Evolutionary conservation across 192 early-diverging fungal genomes (phyloP), one percentile per base, ranked within the genome.

Genomic region (Podila verticillata): DNA sequence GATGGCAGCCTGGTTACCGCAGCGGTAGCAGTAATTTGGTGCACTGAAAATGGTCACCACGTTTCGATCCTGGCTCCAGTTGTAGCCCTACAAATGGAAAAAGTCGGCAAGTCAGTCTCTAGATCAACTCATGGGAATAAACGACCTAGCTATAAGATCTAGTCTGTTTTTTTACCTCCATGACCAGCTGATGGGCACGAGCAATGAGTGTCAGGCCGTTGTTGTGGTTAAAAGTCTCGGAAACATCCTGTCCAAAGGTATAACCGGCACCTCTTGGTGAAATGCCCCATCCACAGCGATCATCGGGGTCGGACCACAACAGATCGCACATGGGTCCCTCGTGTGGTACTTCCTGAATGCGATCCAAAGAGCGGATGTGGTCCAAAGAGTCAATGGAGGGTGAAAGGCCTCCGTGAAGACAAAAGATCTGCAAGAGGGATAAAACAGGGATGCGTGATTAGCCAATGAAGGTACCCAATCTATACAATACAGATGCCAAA

Each of bases 1-100:
- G 80, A 99, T 99, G 32, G 98, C 98, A 30, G 98, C 98, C 89
- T 98, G 97, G 83, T 99, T 99, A 59, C 98, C 98, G 77, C 98
- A 99, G 54, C 98, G 92, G 91, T 99, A 99, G 84, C 98, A 98
- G 87, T 99, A 99, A 86, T 99, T 99, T 34, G 98, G 98, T 51
- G 98, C 98, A 85, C 92, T 94, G 82, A 99, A 99, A 68, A 99
- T 99, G 28, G 98, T 99, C 17, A 99, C 98, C 4, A 97, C 96
- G 84, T 99, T 98, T 84, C 93, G 91, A 63, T 98, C 98, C 85
- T 99, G 97, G 66, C 92, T 92, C 98, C 98, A 99, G 84, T 96
- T 98, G 87, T 98, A 99, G 63, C 98, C 96, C 93, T 94, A 74
- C 13, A 62, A 31, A n/a, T n/a, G 31, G 57, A 22, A 58, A 54